A percentile compares a stretch with the other conserved stretches of the same genome.
Conservation (phyloP, 805 yeast species). For the Maudiozyma turicensis region DNA sequence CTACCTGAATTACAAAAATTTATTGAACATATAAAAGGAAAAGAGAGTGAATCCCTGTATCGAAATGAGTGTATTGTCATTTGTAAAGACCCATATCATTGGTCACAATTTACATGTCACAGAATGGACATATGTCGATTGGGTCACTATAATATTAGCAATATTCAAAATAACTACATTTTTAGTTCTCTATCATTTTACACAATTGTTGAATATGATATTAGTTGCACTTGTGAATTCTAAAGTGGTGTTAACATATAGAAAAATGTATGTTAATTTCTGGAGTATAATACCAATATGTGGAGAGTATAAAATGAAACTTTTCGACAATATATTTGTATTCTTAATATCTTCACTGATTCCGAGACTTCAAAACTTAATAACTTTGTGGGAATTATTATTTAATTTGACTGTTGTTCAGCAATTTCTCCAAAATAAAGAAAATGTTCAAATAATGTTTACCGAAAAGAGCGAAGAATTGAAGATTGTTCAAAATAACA, state of each 20-base stretch:
- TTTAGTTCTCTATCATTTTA: not conserved
- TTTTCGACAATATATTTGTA: not conserved
- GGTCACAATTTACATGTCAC: slow-evolving; percentile 11
- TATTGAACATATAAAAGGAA: too few species aligned
- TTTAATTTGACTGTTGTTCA: slow-evolving; percentile 15
- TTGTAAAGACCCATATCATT: slow-evolving; percentile 17
- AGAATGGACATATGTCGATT: slow-evolving; percentile 8
- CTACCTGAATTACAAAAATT: too few species aligned
- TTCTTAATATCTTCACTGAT: not conserved
- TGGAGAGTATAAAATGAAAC: slow-evolving; percentile 9
- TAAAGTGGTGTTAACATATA: not conserved
- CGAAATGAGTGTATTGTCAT: slow-evolving; percentile 6
- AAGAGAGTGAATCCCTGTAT: too few species aligned
- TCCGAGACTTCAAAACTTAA: slow-evolving; percentile 9
- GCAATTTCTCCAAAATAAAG: slow-evolving; percentile 13
- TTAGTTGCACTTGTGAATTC: not conserved
- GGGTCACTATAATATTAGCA: slow-evolving; percentile 1
- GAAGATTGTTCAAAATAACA: slow-evolving; percentile 4
- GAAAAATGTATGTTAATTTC: slow-evolving; percentile 4
- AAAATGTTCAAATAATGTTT: slow-evolving; percentile 15
- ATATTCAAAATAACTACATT: not conserved
- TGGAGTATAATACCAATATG: slow-evolving; percentile 14
- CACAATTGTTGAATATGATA: not conserved
- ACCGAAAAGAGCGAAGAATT: slow-evolving; percentile 19
- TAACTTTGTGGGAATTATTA: slow-evolving; percentile 7